phyloP scores from a whole-genome alignment of 345 rosid species.

The Acer yangbiense region DNA sequence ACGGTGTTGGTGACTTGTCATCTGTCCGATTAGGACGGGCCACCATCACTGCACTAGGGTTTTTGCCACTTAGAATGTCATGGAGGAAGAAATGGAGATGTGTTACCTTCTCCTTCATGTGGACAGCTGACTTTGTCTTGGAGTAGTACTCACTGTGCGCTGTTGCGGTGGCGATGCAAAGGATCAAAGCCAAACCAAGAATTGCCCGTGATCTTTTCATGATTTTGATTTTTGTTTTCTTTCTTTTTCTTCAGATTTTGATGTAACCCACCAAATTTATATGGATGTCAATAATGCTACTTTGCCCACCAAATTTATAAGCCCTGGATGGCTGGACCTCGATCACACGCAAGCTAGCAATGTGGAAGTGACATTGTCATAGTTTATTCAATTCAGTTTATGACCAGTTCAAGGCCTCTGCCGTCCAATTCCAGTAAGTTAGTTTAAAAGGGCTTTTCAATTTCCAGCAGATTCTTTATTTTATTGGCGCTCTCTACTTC shows the following conservation, averaged over 20 bases:
- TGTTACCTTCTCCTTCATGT: conserved; percentile 27
- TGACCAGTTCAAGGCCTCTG: conserved; percentile 2
- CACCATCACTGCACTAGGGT: conserved; percentile 54
- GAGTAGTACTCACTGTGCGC: conserved; percentile 8
- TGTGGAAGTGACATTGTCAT: no score
- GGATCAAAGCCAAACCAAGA: not conserved
- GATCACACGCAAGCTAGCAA: no score
- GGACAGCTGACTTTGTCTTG: not conserved
- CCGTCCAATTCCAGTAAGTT: conserved; percentile 10
- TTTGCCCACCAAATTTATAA: no score
- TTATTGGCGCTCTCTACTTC: not conserved
- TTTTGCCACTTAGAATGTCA: conserved; percentile 57
- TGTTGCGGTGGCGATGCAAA: not conserved
- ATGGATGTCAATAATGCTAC: not conserved
- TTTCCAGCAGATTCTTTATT: no score
- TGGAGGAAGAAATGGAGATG: conserved; percentile 72
- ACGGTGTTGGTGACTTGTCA: conserved; percentile 47
- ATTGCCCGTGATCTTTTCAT: conserved; percentile 4
- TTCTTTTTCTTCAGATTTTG: not conserved
- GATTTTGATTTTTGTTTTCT: conserved; percentile 1
- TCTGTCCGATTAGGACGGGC: conserved; percentile 45
- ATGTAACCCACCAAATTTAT: not conserved
- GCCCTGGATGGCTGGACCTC: no score
- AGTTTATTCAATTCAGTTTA: not conserved
- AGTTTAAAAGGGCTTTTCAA: not conserved